phyloP scores from a whole-genome alignment of 2,329 filamentous ascomycete genomes.

The Fusarium pseudograminearum region DNA sequence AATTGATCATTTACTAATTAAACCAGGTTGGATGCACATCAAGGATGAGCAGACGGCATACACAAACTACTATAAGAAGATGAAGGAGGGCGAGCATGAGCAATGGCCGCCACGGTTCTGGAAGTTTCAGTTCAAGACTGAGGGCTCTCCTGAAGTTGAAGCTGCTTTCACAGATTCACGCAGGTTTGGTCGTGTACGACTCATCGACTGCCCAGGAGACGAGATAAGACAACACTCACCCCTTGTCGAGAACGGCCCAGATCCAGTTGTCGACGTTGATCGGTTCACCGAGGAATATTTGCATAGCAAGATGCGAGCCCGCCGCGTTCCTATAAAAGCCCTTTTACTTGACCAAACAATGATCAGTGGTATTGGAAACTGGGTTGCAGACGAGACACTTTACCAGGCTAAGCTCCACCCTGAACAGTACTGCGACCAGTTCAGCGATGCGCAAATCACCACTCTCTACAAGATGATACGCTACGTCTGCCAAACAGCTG shows the following conservation, averaged over 20 bases:
- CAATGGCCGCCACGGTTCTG: conserved; percentile 90
- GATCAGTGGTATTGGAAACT: conserved; percentile 95
- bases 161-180: conserved; percentile 87
- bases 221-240: conserved; percentile 82
- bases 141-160: conserved; percentile 65
- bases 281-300: conserved; percentile 83
- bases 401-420: conserved; percentile 92
- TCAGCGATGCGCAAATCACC: conserved; percentile 77
- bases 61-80: conserved; percentile 83
- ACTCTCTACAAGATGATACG: conserved; percentile 78
- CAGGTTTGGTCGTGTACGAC: conserved; percentile 80
- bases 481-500: conserved; percentile 82
- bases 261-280: conserved; percentile 86
- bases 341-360: conserved; percentile 87
- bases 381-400: conserved; percentile 95
- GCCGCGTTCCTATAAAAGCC: conserved; percentile 89
- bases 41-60: conserved; percentile 81
- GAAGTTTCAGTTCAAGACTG: conserved; percentile 83
- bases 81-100: conserved; percentile 67
- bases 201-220: conserved; percentile 82
- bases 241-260: conserved; percentile 91
- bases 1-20: conserved; percentile 11
- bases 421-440: conserved; percentile 90
- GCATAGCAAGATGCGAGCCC: conserved; percentile 74
- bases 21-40: conserved; percentile 85